Base-by-base conservation (phyloP, 441 rosid species). In the Euphorbia neoarborescens region DNA sequence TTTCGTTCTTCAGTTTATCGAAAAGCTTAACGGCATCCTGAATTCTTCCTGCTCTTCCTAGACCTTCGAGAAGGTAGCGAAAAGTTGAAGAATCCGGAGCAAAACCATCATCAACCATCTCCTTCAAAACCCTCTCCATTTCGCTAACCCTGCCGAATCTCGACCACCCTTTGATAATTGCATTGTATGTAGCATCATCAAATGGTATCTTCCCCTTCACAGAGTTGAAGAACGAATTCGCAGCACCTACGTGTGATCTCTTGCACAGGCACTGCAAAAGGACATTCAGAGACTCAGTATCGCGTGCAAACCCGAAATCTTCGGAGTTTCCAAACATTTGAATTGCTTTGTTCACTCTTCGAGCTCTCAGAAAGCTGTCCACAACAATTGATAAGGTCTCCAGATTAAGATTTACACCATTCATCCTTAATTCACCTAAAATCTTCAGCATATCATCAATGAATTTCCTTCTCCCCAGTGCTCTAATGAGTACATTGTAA, bases 21-120 rank as follows among this genome's bases (percentile, higher is more conserved):
- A 94, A 90, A 70, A 91, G 64, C 78, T 72, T 73, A 78, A 86
- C 77, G 48, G 96, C 91, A 60, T 88, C 90, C 71, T 77, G 79
- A 35, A 84, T 62, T 78, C 82, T 87, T 42, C 89, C 90, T 62
- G 88, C 84, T 87, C 94, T 91, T 65, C 97, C 98, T 62, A 87
- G 79, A 22, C 95, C 89, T 87, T 88, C 86, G 5, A 91, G 77
- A 67, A 91, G 82, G 68, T 77, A 72, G 72, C 93, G 68, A 56
- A 74, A 86, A 72, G 93, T 88, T 5, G 51, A 73, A 83, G 85
- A 80, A 78, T 85, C 81, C 3, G 95, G 89, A 72, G 40, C 59
- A 37, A 87, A 75, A 50, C 91, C 96, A 80, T 74, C 76, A 32
- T 77, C 87, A 17, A 81, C 80, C 95, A 90, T 84, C 76, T 75